These are phyloP conservation scores for Chlorella variabilis DNA, from an alignment of 163 green algal species.

Conservation along the genomic window DNA sequence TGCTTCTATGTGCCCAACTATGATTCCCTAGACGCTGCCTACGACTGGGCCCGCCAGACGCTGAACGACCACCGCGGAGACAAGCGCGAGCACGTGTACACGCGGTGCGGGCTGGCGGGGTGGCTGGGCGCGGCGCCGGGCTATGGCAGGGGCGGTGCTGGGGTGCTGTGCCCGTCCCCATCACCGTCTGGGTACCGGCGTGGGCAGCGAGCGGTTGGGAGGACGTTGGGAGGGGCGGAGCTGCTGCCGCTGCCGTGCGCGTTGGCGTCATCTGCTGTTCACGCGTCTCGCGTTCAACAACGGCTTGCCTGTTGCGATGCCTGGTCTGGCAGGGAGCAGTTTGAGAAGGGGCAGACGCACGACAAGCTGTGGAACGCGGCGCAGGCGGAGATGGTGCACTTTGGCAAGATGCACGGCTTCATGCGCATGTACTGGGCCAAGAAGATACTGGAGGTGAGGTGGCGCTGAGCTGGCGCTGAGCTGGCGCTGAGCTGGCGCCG, in stretches of 20 bases:
- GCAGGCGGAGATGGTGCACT: conserved; percentile 88
- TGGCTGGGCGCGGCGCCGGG: neutral
- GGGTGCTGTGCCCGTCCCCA: too few relatives aligned
- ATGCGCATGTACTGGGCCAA: conserved; percentile 99
- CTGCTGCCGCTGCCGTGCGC: too few relatives aligned
- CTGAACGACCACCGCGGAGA: conserved; percentile 81
- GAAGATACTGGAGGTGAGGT: conserved; percentile 76
- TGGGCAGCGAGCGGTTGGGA: too few relatives aligned
- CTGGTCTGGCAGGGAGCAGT: conserved; percentile 77
- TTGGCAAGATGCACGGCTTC: conserved; percentile 99
- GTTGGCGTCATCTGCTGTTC: too few relatives aligned
- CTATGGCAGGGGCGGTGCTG: neutral
- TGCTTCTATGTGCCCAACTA: conserved; percentile 93
- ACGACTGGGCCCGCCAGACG: conserved; percentile 86
- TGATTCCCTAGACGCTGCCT: conserved; percentile 83
- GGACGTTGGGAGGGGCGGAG: too few relatives aligned
- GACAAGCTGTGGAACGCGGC: conserved; percentile 98
- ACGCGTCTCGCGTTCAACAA: too few relatives aligned
- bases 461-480: conserved; percentile 66
- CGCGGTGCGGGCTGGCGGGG: conserved; percentile 44
- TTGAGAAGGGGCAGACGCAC: conserved; percentile 90
- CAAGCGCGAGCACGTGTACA: conserved; percentile 88
- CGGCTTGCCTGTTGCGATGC: too few relatives aligned
- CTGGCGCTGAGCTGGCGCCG: neutral
- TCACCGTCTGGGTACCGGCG: too few relatives aligned